Evolutionary conservation across 108 stramenopile species (phyloP), one percentile per base, ranked within the genome.

Genomic region (Cyclostephanos tholiformis): DNA sequence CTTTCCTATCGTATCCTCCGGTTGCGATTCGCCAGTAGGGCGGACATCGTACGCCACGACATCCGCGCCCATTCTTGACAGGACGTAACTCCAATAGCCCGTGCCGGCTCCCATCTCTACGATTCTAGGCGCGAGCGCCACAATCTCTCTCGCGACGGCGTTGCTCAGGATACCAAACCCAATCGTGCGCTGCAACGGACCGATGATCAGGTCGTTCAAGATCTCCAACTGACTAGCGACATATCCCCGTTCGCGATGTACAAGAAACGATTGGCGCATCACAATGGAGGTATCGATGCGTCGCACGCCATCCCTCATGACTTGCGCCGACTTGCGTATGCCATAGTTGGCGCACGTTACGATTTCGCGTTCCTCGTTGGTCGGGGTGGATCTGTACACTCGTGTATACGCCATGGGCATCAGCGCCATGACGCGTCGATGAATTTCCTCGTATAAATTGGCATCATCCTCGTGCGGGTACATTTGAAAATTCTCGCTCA

Each of bases 71-170:
- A 57, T 58, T 27, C 46, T 63, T 27, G 62, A 71, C 9, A 86
- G 67, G 30, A 69, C 35, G 12, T 71, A 76, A 51, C 68, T 77
- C 86, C 86, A 86, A 46, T 82, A 86, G 6, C 83, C 86, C 51
- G 79, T 79, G n/a, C 86, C 86, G 26, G 86, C 86, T 38, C 86
- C 86, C 71, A 86, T 73, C 75, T 86, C 83, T 19, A 84, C 32
- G 39, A 86, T 82, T 6, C 80, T 69, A 5, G 76, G 72, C 22
- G 72, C 73, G 32, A 43, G 22, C 14, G 27, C 63, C 20, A 64
- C 44, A 7, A 86, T 74, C 43, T 65, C 32, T 38, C 71, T 63
- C 51, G 79, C 4, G 2, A 74, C 71, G 43, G 35, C 72, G 46
- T 84, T 71, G 46, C 67, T 74, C 10, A 83, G 86, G 61, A 84